Conservation (phyloP, 2,329 filamentous ascomycete species). For the Aspergillus unguis region DNA sequence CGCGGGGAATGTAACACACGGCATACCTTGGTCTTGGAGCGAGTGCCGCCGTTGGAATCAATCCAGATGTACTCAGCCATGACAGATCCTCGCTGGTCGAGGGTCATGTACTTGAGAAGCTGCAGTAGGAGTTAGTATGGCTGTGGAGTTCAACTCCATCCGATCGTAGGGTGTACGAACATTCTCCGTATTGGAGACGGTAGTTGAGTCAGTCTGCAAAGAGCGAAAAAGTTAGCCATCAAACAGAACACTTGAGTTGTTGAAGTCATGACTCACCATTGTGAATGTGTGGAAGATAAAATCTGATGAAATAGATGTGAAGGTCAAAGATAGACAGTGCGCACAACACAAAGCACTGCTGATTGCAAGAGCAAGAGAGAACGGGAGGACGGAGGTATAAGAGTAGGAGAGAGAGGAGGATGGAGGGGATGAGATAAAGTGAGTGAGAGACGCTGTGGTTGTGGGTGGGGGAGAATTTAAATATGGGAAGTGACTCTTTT, state of each 20-base stretch:
- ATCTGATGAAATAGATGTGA: slow-evolving; percentile 7
- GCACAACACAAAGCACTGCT: slow-evolving; percentile 15
- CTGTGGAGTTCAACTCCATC: slow-evolving; percentile 25
- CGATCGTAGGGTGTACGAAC: slow-evolving; percentile 29
- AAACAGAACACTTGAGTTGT: neutral
- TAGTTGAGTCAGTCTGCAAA: slow-evolving; percentile 45
- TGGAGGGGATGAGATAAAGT: slow-evolving; percentile 21
- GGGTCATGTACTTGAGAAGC: slow-evolving; percentile 83
- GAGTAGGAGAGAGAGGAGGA: slow-evolving; percentile 15
- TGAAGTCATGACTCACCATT: slow-evolving; percentile 11
- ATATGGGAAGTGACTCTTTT: slow-evolving; percentile 18
- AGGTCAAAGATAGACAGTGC: slow-evolving; percentile 10
- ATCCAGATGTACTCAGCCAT: slow-evolving; percentile 99
- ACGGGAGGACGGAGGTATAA: slow-evolving; percentile 21
- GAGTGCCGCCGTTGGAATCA: slow-evolving; percentile 74
- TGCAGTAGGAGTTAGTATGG: slow-evolving; percentile 50
- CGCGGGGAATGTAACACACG: neutral
- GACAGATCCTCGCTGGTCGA: slow-evolving; percentile 82
- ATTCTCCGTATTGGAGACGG: slow-evolving; percentile 48
- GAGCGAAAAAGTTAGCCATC: slow-evolving; percentile 22
- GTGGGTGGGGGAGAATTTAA: slow-evolving; percentile 21
- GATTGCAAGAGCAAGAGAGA: slow-evolving; percentile 12
- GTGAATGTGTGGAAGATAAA: slow-evolving; percentile 12
- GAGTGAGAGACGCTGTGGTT: slow-evolving; percentile 16
- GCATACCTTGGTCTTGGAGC: slow-evolving; percentile 95